Base-by-base conservation (phyloP, 2,329 filamentous ascomycete species). In the Ascochyta viciae-villosae region DNA sequence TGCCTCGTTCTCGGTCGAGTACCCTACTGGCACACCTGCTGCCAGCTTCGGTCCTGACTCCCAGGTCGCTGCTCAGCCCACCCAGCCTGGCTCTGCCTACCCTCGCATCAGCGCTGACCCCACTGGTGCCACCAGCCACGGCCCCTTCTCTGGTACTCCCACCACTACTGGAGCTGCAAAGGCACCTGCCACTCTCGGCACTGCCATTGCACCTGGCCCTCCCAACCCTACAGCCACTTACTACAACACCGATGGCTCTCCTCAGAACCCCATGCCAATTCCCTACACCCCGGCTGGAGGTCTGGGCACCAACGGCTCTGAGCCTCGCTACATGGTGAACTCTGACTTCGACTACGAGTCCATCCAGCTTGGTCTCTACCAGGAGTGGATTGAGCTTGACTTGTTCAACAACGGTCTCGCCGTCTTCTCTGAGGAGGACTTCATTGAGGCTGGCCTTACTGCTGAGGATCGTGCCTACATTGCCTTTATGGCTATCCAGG, bases 301-400 rank as follows among this genome's bases (percentile, higher is more conserved):
- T 12, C 75, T 89, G 1, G 90, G 90, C 2, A 92, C 90, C 39
- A 93, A 94, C 57, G 90, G 90, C n/a, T 85, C 86, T 0, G 82
- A 83, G 39, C 90, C 90, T 1, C 85, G 92, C 1, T 94, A 94
- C 75, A 86, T 89, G 58, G 87, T 90, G 0, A 83, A 91, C 66
- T 91, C 88, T 61, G 91, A 96, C 68, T 95, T 92, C 69, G 91
- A 95, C 74, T 95, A 89, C 71, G 83, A 94, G 72, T 92, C 89
- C 0, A 82, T 95, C 27, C 83, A 87, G 0, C 80, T 95, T 12
- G 89, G 84, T 12, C 79, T 94, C 0, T 93, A 94, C 71, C 89
- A 92, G 66, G 91, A 95, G 75, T 95, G 86, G 84, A 92, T 94
- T 50, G 90, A 95, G 76, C 81, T 95, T 1, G 91, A 95, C 70